Conservation (phyloP, 805 yeast genomes). For the Pichia cephalocereana region DNA sequence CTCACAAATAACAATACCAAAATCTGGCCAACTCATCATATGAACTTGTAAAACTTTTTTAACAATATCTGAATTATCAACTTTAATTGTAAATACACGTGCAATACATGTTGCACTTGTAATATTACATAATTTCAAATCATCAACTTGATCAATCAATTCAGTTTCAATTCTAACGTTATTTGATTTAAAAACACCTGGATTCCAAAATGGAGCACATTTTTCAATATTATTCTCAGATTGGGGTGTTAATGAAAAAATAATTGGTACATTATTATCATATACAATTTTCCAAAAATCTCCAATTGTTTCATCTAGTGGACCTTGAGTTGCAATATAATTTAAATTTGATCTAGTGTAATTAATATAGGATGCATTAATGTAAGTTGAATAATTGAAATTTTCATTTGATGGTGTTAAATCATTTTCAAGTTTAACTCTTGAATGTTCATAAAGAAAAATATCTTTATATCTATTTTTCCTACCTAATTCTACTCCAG, state of each 20-base stretch:
- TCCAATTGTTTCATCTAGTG: constrained; percentile 58
- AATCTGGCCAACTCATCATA: constrained; percentile 75
- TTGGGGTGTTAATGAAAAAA: constrained; percentile 69
- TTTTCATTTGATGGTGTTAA: constrained; percentile 14
- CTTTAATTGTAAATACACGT: constrained; percentile 37
- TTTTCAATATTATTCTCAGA: constrained; percentile 70
- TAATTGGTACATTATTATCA: constrained; percentile 53
- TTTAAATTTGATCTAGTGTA: constrained; percentile 30
- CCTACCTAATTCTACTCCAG: constrained; percentile 72
- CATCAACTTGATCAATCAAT: constrained; percentile 17
- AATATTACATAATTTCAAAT: constrained; percentile 19
- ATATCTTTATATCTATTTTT: constrained; percentile 87
- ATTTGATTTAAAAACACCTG: constrained; percentile 39
- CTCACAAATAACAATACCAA: constrained; percentile 51
- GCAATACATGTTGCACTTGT: constrained; percentile 21
- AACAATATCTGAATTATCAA: constrained; percentile 20
- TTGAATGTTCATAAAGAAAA: constrained; percentile 75
- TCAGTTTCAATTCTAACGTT: constrained; percentile 18
- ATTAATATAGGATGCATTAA: constrained; percentile 75
- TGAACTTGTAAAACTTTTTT: constrained; percentile 67
- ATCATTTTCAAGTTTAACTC: constrained; percentile 46
- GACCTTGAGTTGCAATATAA: constrained; percentile 89
- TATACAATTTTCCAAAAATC: constrained; percentile 81
- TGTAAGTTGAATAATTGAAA: constrained; percentile 35
- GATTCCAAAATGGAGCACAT: constrained; percentile 75